Evolutionary conservation across 139 green algal genomes (phyloP).

Genomic region (Pseudopediastrum boryanum): DNA sequence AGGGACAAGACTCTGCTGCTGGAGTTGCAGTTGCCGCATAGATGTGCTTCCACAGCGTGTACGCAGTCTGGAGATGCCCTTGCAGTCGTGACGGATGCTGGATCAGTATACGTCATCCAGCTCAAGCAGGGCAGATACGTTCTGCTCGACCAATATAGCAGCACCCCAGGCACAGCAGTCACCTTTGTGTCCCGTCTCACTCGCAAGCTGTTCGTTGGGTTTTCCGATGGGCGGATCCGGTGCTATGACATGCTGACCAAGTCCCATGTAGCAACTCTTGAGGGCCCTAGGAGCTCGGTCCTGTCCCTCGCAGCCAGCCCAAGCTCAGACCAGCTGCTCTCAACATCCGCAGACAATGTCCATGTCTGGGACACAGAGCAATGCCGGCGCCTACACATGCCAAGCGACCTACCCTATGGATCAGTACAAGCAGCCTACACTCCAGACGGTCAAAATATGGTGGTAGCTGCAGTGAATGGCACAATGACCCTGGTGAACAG

Average conservation of each 20-base stretch:
- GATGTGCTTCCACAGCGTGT: too few species aligned
- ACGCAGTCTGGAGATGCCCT: too few species aligned
- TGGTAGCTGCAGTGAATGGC: slow-evolving; percentile 9
- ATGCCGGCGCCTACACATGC: slow-evolving; percentile 23
- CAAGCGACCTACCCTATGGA: slow-evolving; percentile 5
- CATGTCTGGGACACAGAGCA: slow-evolving; percentile 18
- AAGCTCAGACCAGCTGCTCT: slow-evolving; percentile 31
- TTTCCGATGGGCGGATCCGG: background rate
- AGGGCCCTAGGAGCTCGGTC: slow-evolving; percentile 7
- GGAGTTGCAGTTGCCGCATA: too few species aligned
- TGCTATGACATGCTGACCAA: slow-evolving; percentile 19
- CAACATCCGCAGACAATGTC: slow-evolving; percentile 18
- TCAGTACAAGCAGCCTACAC: slow-evolving; percentile 23
- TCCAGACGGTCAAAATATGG: slow-evolving; percentile 10
- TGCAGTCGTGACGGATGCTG: too few species aligned
- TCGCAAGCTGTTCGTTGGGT: slow-evolving; percentile 27
- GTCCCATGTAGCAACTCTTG: slow-evolving; percentile 11
- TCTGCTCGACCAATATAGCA: too few species aligned
- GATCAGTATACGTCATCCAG: too few species aligned
- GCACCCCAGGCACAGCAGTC: slow-evolving; percentile 1
- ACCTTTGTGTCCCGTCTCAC: slow-evolving; percentile 26
- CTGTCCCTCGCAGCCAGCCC: background rate
- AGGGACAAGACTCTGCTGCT: too few species aligned
- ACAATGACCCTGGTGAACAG: background rate
- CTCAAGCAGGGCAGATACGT: too few species aligned